Percentiles rank a stretch among this genome's conserved stretches.
Conservation (phyloP, 805 yeast species). For the Metahyphopichia silvanorum region DNA sequence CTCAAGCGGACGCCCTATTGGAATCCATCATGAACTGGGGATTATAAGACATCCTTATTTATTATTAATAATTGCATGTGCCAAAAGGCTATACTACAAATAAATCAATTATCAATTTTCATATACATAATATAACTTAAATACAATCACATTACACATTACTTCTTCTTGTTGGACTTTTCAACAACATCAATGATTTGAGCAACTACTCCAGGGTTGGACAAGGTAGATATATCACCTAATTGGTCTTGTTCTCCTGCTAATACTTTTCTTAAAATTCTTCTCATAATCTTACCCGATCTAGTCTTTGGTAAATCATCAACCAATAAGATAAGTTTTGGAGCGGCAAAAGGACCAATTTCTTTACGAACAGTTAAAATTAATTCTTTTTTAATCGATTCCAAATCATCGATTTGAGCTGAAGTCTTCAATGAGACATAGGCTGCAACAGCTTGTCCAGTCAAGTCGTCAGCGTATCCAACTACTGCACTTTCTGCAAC, state of each 20-base stretch:
- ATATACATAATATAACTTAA: constrained; percentile 1
- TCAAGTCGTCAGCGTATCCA: constrained; percentile 89
- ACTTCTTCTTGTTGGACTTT: constrained; percentile 3
- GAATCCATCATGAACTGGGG: constrained; percentile 24
- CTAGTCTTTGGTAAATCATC: constrained; percentile 96
- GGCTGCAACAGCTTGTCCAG: constrained; percentile 97
- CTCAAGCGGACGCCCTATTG: constrained; percentile 61
- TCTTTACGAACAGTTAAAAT: constrained; percentile 86
- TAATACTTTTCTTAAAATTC: constrained; percentile 89
- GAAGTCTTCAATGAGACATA: constrained; percentile 76
- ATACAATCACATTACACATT: not conserved
- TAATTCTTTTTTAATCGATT: constrained; percentile 67
- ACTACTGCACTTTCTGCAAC: constrained; percentile 97
- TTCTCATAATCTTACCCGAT: constrained; percentile 98
- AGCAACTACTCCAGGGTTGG: constrained; percentile 82
- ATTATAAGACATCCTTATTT: not conserved
- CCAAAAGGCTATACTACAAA: not conserved
- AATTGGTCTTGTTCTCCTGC: constrained; percentile 89
- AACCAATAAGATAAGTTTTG: constrained; percentile 79
- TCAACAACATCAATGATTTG: constrained; percentile 70
- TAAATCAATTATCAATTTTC: not conserved
- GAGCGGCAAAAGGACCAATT: constrained; percentile 95
- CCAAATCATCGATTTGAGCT: constrained; percentile 42
- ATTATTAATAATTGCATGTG: no score
- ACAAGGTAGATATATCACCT: constrained; percentile 88